A percentile compares a stretch with the other conserved stretches of the same genome.
These are phyloP conservation scores for Orbilia oligospora DNA, from an alignment of 2,329 filamentous ascomycete genomes.

Conservation along the genomic window DNA sequence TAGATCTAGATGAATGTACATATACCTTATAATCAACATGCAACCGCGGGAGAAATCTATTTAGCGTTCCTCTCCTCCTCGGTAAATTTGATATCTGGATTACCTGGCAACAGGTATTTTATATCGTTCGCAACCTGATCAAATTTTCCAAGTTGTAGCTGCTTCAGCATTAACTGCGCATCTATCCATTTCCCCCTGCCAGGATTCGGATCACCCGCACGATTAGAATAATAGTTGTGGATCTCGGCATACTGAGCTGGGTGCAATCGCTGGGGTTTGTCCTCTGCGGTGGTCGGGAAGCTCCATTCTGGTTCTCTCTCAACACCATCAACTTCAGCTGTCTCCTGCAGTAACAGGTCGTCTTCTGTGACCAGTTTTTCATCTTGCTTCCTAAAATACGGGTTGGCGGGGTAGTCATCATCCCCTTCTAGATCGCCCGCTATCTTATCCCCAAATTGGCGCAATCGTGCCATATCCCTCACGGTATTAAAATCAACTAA, in stretches of 20 bases:
- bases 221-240: not conserved
- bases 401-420: not conserved
- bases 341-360: not conserved
- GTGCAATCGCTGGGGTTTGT: not conserved
- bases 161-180: not conserved
- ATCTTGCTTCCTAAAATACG: not conserved
- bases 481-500: not conserved
- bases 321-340: not conserved
- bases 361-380: not conserved
- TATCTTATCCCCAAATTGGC: not conserved
- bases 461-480: not conserved
- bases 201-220: not conserved
- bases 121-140: not conserved
- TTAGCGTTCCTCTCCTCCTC: not conserved
- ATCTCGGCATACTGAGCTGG: not conserved
- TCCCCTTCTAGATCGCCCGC: not conserved
- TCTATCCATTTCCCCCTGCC: not conserved
- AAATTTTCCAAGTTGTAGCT: constrained; percentile 1
- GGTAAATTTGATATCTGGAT: not conserved
- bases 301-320: not conserved
- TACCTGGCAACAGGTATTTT: not conserved
- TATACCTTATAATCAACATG: too few relatives aligned
- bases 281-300: not conserved
- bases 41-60: too few relatives aligned
- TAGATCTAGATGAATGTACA: too few relatives aligned